These are phyloP conservation scores for Trypanosoma rangeli DNA, from an alignment of 208 protist genomes.

Conservation along the genomic window DNA sequence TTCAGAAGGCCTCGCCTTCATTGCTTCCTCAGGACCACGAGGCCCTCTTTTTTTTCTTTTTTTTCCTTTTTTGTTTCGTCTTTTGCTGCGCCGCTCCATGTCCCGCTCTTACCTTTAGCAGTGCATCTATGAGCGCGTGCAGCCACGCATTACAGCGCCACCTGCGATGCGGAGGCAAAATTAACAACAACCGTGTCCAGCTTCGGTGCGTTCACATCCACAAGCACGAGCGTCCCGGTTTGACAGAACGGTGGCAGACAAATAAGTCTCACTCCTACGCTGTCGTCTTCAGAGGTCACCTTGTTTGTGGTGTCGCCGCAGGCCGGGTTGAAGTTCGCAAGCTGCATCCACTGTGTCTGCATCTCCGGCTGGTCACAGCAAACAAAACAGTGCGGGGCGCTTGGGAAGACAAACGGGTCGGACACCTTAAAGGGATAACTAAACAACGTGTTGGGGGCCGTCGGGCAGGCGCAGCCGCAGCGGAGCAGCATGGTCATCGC, in stretches of 20 bases:
- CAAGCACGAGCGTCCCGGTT: conserved; percentile 63
- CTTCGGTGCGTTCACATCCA: conserved; percentile 74
- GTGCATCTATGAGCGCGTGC: background rate
- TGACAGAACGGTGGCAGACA: conserved; percentile 74
- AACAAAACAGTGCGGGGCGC: conserved; percentile 80
- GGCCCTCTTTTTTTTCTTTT: conserved; percentile 6
- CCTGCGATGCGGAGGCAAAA: conserved; percentile 8
- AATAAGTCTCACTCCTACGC: conserved; percentile 60
- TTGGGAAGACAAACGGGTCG: conserved; percentile 87
- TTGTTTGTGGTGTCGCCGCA: conserved; percentile 14
- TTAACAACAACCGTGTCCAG: conserved; percentile 50
- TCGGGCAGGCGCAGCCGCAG: conserved; percentile 83
- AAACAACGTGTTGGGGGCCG: conserved; percentile 91
- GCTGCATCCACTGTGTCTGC: conserved; percentile 61
- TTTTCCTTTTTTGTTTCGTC: background rate
- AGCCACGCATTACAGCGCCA: background rate
- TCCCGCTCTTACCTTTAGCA: background rate
- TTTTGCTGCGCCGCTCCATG: background rate
- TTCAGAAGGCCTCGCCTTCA: background rate
- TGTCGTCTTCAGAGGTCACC: conserved; percentile 17
- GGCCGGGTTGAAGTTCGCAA: conserved; percentile 15
- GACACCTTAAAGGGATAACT: conserved; percentile 87
- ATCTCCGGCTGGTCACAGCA: conserved; percentile 85
- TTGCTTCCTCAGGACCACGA: background rate
- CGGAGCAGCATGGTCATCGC: conserved; percentile 73